A percentile compares a stretch with the other conserved stretches of the same genome.
phyloP scores from a whole-genome alignment of 2,329 filamentous ascomycete species.

The Harringtonia lauricola region DNA sequence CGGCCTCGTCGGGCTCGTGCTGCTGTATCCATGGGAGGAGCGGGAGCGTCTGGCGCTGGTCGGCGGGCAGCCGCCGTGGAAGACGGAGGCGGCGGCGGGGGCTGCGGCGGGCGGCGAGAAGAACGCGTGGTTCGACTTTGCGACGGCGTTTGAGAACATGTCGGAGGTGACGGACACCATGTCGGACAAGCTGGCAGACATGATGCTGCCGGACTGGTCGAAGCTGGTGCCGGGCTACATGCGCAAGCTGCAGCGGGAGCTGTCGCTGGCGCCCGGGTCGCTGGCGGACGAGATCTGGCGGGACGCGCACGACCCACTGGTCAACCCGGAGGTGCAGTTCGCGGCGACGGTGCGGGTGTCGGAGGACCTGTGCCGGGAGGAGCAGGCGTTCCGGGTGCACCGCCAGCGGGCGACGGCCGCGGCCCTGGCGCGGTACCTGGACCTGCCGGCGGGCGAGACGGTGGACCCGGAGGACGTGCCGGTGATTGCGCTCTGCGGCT shows the following conservation, averaged over 20 bases:
- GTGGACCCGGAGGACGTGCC: conserved; percentile 92
- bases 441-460: conserved; percentile 56
- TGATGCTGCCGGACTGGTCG: conserved; percentile 75
- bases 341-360: conserved; percentile 76
- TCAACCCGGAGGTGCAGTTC: conserved; percentile 80
- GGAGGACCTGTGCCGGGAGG: conserved; percentile 68
- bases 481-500: conserved; percentile 86
- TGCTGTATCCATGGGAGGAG: neutral
- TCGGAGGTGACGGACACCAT: conserved; percentile 39
- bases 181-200: conserved; percentile 51
- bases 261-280: conserved; percentile 79
- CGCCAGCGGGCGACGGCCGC: conserved; percentile 57
- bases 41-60: neutral
- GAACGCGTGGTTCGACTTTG: conserved; percentile 36
- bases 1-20: neutral
- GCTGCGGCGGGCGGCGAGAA: too few relatives aligned
- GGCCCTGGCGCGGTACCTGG: conserved; percentile 74
- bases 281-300: conserved; percentile 88
- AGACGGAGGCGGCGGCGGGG: neutral
- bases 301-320: conserved; percentile 72
- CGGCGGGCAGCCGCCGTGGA: neutral
- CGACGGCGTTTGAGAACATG: conserved; percentile 36
- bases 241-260: conserved; percentile 73
- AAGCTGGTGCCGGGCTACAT: conserved; percentile 64
- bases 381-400: conserved; percentile 61